phyloP scores from a whole-genome alignment of 805 yeast species.

The Ogataea henricii region DNA sequence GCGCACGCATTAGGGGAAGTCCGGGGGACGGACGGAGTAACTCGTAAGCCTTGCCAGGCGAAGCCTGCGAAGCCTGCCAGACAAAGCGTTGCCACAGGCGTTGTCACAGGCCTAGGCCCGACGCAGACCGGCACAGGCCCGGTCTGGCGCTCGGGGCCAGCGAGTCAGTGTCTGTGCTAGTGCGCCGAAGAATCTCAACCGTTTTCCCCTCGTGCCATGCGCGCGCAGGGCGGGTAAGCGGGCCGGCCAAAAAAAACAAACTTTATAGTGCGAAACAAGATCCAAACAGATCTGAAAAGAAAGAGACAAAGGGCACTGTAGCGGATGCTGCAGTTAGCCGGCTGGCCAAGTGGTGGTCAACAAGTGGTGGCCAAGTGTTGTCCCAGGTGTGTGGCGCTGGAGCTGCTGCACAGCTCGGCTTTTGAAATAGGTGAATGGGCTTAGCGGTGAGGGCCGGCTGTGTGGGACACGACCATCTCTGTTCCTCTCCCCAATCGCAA shows the following conservation, averaged over 20 bases:
- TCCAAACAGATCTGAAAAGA: not conserved
- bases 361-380: too few species aligned
- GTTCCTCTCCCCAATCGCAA: too few species aligned
- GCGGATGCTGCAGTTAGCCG: too few species aligned
- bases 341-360: too few species aligned
- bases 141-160: not conserved
- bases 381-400: too few species aligned
- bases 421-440: not conserved
- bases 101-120: too few species aligned
- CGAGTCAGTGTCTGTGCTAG: too few species aligned
- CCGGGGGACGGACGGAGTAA: not conserved
- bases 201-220: not conserved
- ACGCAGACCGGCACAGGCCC: too few species aligned
- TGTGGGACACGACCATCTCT: too few species aligned
- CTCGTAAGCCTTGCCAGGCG: not conserved
- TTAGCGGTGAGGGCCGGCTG: not conserved
- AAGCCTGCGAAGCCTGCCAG: not conserved
- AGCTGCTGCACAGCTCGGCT: not conserved
- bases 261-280: not conserved
- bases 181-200: too few species aligned
- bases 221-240: not conserved
- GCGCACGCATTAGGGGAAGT: not conserved
- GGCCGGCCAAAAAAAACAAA: not conserved
- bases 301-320: too few species aligned
- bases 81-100: too few species aligned